Evolutionary conservation across 805 yeast species (phyloP).

Genomic region (Candida wancherniae): DNA sequence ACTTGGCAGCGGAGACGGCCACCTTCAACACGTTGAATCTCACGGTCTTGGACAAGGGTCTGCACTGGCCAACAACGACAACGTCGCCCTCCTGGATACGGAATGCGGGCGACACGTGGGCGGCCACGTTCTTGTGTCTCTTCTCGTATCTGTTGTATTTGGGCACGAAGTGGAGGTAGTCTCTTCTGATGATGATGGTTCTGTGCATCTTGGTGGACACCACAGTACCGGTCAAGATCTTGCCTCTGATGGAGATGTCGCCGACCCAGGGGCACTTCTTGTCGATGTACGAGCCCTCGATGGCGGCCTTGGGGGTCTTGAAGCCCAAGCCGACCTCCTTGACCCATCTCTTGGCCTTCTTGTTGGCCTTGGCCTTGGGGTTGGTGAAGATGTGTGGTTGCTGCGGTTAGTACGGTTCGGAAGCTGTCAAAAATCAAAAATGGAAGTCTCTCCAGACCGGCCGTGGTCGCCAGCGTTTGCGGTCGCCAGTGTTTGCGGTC

Average conservation of each 20-base stretch:
- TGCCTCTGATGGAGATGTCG: constrained; percentile 97
- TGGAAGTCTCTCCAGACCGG: too few relatives aligned
- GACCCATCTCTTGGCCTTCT: constrained; percentile 99
- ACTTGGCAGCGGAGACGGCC: constrained; percentile 78
- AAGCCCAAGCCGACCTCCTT: constrained; percentile 99
- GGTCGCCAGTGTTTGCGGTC: too few relatives aligned
- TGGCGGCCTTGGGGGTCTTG: constrained; percentile 99
- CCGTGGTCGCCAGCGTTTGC: too few relatives aligned
- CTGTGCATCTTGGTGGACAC: constrained; percentile 99
- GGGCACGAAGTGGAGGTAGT: constrained; percentile 99
- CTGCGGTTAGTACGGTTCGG: constrained; percentile 47
- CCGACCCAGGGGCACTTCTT: constrained; percentile 99
- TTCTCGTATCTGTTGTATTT: constrained; percentile 99
- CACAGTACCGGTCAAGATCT: constrained; percentile 98
- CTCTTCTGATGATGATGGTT: constrained; percentile 99
- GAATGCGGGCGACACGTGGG: constrained; percentile 99
- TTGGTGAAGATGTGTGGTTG: constrained; percentile 99
- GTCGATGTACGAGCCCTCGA: constrained; percentile 98
- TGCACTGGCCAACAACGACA: constrained; percentile 99
- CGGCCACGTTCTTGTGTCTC: constrained; percentile 99
- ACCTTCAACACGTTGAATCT: constrained; percentile 99
- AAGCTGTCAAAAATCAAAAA: too few relatives aligned
- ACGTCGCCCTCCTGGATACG: constrained; percentile 98
- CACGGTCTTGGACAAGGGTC: constrained; percentile 99
- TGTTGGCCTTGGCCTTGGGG: constrained; percentile 98